Evolutionary conservation across 2,329 filamentous ascomycete genomes (phyloP), one percentile per base, ranked within the genome.

Genomic region (Cladophialophora psammophila): DNA sequence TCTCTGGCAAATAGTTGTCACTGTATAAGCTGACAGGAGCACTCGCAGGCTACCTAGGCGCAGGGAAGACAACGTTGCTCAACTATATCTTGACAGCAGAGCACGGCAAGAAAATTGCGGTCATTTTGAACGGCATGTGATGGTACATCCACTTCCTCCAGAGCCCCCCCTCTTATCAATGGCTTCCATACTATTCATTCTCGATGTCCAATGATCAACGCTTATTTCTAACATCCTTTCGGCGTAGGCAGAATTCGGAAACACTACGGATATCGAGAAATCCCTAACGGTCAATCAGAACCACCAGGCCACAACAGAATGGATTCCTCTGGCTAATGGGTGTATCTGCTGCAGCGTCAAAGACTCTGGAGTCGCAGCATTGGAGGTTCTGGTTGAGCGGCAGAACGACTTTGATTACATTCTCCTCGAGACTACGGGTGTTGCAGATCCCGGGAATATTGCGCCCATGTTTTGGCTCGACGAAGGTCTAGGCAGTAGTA

Each of bases 261-360:
- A 93, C 74, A 93, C 94, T 63, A 86, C 93, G 74, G 94, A 98
- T 75, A 97, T 99, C 71, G 95, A 99, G 78, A 97, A 97, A 77
- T 94, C 93, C 52, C 85, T 99, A 69, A 98, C 94, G 0, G 89
- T 99, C 72, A 96, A 90, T 77, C 89, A 94, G 76, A 91, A 90
- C 66, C 91, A 89, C 45, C 88, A 94, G 75, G 87, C 93, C 75
- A 91, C 94, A 6, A 90, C 95, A 76, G 93, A 97, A 82, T 99
- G 96, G 92, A 88, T 99, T 34, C 94, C 97, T 69, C 88, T 99
- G 61, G 93, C 92, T 60, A 99, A 99, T 74, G 95, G 95, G 69
- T 99, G 95, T 78, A 93, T 99, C 72, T 99, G 95, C 81, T 99
- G 95, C 80, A 96, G 93, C 2, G 94, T 98, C 74, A 99, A 97